A percentile compares a stretch with the other conserved stretches of the same genome.
phyloP scores from a whole-genome alignment of 805 yeast species.

The Hanseniaspora nectarophila region DNA sequence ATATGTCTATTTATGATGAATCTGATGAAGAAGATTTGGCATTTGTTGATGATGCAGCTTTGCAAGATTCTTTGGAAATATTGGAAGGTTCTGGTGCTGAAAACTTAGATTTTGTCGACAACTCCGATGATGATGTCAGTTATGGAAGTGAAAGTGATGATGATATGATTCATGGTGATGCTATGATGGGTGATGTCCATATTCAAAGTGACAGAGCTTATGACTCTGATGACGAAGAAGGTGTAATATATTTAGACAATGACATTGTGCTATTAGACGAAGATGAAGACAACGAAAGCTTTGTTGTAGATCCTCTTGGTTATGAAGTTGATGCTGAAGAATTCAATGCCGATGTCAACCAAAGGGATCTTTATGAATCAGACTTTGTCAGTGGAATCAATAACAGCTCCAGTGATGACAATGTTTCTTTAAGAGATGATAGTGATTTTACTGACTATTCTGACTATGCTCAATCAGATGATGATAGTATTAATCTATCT shows the following conservation, averaged over 20 bases:
- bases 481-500: not conserved
- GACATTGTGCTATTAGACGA: constrained; percentile 26
- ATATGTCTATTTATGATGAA: constrained; percentile 34
- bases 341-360: constrained; percentile 20
- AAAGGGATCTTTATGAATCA: constrained; percentile 25
- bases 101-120: constrained; percentile 25
- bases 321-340: constrained; percentile 22
- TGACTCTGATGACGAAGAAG: constrained; percentile 22
- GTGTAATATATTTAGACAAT: constrained; percentile 26
- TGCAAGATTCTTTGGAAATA: constrained; percentile 28
- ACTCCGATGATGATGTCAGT: constrained; percentile 28
- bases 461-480: constrained; percentile 18
- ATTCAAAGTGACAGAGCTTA: constrained; percentile 15
- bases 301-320: constrained; percentile 24
- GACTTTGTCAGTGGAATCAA: constrained; percentile 22
- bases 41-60: constrained; percentile 26
- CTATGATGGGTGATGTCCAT: constrained; percentile 21
- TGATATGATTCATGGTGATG: constrained; percentile 21
- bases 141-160: constrained; percentile 20
- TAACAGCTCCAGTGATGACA: constrained; percentile 11
- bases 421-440: constrained; percentile 17
- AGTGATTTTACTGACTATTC: constrained; percentile 19
- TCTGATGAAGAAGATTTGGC: constrained; percentile 34
- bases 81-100: constrained; percentile 27
- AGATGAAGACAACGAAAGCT: constrained; percentile 18